phyloP scores from a whole-genome alignment of 345 rosid genomes.

The Eucalyptus shirleyi region DNA sequence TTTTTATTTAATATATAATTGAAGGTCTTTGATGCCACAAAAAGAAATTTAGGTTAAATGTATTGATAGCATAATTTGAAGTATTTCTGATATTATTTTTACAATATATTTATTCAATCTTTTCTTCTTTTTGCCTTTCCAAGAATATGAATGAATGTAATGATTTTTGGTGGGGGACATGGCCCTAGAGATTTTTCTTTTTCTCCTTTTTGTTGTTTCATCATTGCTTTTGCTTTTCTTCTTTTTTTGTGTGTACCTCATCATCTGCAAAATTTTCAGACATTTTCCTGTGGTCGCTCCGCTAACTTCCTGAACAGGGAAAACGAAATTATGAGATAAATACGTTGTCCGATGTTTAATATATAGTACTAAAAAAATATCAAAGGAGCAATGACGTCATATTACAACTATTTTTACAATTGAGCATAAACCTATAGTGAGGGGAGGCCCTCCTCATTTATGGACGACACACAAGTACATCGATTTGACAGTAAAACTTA shows the following conservation, averaged over 20 bases:
- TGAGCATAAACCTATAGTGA: neutral
- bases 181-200: neutral
- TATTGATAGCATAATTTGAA: neutral
- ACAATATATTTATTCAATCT: neutral
- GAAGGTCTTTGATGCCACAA: rapidly evolving
- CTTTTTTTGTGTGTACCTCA: neutral
- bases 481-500: neutral
- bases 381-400: neutral
- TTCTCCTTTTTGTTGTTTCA: neutral
- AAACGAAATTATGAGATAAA: neutral
- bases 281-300: neutral
- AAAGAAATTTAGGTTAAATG: no score
- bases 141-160: neutral
- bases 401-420: neutral
- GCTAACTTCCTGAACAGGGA: neutral
- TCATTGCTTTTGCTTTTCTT: neutral
- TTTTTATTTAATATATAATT: no score
- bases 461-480: neutral
- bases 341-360: neutral
- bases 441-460: neutral
- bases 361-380: neutral
- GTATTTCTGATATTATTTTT: no score
- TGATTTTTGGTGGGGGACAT: neutral
- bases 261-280: neutral
- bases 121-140: neutral